phyloP scores from a whole-genome alignment of 768 basidiomycete species.

The Rhodocollybia butyracea region DNA sequence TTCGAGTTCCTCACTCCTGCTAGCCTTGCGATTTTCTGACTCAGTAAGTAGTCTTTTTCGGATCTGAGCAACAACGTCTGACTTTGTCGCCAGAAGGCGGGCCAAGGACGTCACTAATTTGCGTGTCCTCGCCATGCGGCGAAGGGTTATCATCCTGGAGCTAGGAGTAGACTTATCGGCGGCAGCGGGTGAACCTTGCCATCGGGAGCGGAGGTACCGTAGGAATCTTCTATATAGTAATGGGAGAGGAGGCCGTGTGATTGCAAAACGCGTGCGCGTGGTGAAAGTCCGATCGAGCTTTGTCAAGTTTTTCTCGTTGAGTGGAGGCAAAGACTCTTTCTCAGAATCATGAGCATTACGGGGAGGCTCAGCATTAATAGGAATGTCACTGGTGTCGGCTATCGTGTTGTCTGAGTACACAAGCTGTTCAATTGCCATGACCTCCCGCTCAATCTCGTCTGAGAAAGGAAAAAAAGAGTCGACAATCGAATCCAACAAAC shows the following conservation, averaged over 20 bases:
- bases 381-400: neutral
- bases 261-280: conserved; percentile 7
- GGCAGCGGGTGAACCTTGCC: neutral
- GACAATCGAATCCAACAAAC: conserved; percentile 88
- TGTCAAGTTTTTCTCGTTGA: conserved; percentile 2
- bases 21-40: conserved; percentile 27
- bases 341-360: neutral
- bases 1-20: conserved; percentile 55
- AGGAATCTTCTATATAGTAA: conserved; percentile 33
- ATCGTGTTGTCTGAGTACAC: conserved; percentile 40
- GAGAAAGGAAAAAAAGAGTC: conserved; percentile 90
- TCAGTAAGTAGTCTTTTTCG: conserved; percentile 64
- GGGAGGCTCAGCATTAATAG: neutral
- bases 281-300: neutral
- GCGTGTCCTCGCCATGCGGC: conserved; percentile 77
- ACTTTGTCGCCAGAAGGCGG: conserved; percentile 75
- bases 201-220: conserved; percentile 25
- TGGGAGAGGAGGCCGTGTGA: conserved; percentile 29
- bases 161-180: neutral
- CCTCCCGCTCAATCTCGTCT: conserved; percentile 77
- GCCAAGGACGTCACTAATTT: conserved; percentile 76
- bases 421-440: conserved; percentile 70
- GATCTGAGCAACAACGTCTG: conserved; percentile 76
- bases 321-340: conserved; percentile 2
- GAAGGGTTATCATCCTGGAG: conserved; percentile 47